Conservation (phyloP, 495 filamentous ascomycete genomes). For the Aspergillus baeticus region DNA sequence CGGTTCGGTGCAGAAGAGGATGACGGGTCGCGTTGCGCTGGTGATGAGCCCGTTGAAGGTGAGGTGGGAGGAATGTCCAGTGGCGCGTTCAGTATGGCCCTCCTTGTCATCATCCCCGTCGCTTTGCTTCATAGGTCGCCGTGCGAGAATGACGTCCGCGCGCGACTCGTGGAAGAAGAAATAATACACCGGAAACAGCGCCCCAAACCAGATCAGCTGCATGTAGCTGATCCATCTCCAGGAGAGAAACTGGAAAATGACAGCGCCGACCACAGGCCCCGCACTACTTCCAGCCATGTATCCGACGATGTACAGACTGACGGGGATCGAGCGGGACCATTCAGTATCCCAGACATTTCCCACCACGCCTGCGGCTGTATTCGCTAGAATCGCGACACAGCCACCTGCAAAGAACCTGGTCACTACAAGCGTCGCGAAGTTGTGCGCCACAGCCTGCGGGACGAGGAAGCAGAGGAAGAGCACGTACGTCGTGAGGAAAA, state of each 20-base stretch:
- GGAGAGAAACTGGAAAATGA: conserved; percentile 35
- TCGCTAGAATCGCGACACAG: conserved; percentile 43
- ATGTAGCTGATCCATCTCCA: conserved; percentile 53
- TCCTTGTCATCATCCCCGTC: too few relatives aligned
- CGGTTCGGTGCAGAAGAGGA: conserved; percentile 51
- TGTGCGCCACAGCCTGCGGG: conserved; percentile 22
- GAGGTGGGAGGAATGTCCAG: conserved; percentile 16
- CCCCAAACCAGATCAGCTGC: conserved; percentile 46
- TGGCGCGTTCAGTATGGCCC: conserved; percentile 32
- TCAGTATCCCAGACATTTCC: conserved; percentile 49
- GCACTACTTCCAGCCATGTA: conserved; percentile 44
- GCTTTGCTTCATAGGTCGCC: conserved; percentile 37
- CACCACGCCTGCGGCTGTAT: conserved; percentile 45
- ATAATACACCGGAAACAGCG: conserved; percentile 37
- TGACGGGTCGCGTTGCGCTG: conserved; percentile 35
- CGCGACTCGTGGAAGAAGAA: conserved; percentile 44
- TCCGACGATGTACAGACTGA: conserved; percentile 43
- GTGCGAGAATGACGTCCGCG: conserved; percentile 37
- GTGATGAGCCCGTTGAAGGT: conserved; percentile 18
- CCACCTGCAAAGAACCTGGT: conserved; percentile 23
- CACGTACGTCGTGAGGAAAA: conserved; percentile 32
- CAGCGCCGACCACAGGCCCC: conserved; percentile 47
- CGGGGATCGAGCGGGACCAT: conserved; percentile 39
- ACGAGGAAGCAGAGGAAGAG: conserved; percentile 21
- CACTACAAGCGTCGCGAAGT: conserved; percentile 21